Evolutionary conservation across 306 rosid genomes (phyloP), one percentile per base, ranked within the genome.

Genomic region (Geum urbanum): DNA sequence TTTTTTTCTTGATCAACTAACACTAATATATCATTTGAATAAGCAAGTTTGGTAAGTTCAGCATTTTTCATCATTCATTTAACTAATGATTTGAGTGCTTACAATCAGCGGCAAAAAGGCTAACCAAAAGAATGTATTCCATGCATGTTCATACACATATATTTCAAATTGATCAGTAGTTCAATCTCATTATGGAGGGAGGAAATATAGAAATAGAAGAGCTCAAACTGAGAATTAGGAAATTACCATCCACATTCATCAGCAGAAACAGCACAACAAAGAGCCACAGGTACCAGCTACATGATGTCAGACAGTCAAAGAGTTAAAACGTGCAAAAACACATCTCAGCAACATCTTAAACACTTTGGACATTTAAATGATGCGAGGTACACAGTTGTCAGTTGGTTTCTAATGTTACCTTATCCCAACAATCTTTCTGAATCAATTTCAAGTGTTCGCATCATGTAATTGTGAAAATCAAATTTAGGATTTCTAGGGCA

Each of bases 41-140:
- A 59, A 59, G 22, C 65, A 59, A 35, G 1, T 35, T 3, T 6
- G 46, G 22, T 59, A 27, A 57, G 63, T 57, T n/a, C 18, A 57
- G 18, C 18, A 24, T 57, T 27, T 57, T 24, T 7, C 4, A 22
- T 24, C 14, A 57, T 12, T 57, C 7, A 6, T 16, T 43, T n/a
- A 2, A 32, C 37, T 32, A 52, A 79, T 63, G 58, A 52, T 50
- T 12, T 49, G 10, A 52, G 37, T 97, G 78, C 98, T 90, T 82
- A 90, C 97, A 71, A 90, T 84, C 65, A 94, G 20, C 16, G 98
- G 97, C 77, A 94, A 77, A 83, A 94, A 90, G 9, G 98, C 82
- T 70, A 94, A 63, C 98, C 98, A 94, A 77, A 94, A 94, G 72
- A 90, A 94, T 15, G 95, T 83, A 77, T 90, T 87, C 98, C 97